Base-by-base conservation (phyloP, 2,329 filamentous ascomycete genomes). In the Aspergillus udagawae region DNA sequence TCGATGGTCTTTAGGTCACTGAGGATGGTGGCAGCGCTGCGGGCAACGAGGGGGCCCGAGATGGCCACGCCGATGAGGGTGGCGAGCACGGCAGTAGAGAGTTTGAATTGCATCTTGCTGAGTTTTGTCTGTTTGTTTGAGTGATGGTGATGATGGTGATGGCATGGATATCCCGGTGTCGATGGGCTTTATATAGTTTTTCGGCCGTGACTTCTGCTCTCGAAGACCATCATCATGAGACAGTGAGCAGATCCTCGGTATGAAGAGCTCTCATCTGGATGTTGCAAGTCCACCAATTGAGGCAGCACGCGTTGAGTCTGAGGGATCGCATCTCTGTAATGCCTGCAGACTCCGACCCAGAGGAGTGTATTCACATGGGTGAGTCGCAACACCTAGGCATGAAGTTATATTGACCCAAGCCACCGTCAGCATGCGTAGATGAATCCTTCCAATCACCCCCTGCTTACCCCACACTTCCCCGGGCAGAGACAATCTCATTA, bases 1-100 rank as follows among this genome's bases (percentile, higher is more conserved):
- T 42, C n/a, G 32, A 61, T 42, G 10, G 50, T 57, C 23, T 4
- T 35, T 10, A 61, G 50, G 41, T 61, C 60, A 14, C 32, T 51
- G 35, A 60, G 35, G 44, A 61, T 53, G 10, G 55, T 48, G 29
- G 54, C 17, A 25, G 55, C 35, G 21, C 60, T 53, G 49, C 50
- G 57, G 23, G 12, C 28, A 5, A 23, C 17, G 21, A 35, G 23
- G 38, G 41, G 10, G 17, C 41, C 20, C 5, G 52, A 17, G 42
- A 42, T 17, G 6, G 44, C 6, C n/a, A 49, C 20, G n/a, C 14
- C 38, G 49, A 48, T 27, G 29, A 50, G 14, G n/a, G 53, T 29
- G 42, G 38, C 12, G 20, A 58, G 56, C 41, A 54, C n/a, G 52
- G 28, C 20, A 42, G 25, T 49, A 27, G 41, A 14, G 35, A 14